phyloP scores from a whole-genome alignment of 2,329 filamentous ascomycete genomes.

The Scleromitrula shiraiana region DNA sequence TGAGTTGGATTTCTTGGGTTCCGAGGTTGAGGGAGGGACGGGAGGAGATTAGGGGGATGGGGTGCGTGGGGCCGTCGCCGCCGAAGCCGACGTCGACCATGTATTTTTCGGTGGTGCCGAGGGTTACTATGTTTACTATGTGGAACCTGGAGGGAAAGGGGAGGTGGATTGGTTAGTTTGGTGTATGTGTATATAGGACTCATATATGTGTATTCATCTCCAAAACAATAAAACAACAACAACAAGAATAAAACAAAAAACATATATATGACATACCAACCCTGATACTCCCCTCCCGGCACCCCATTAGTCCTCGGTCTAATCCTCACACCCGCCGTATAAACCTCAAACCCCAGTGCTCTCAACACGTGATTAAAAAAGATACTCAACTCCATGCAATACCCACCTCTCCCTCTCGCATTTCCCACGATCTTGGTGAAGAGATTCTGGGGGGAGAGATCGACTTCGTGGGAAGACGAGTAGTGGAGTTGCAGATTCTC shows the following conservation, averaged over 20 bases:
- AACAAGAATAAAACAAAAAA: no score
- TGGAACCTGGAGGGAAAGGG: constrained; percentile 40
- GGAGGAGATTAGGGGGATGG: constrained; percentile 43
- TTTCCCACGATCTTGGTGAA: constrained; percentile 24
- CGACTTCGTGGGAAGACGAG: constrained; percentile 14
- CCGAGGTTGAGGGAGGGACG: constrained; percentile 36
- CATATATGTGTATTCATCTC: no score
- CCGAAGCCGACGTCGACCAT: constrained; percentile 58
- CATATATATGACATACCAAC: constrained; percentile 18
- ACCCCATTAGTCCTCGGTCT: constrained; percentile 19
- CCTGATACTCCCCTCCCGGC: constrained; percentile 20
- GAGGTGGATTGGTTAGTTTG: no score
- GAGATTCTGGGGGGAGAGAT: constrained; percentile 20
- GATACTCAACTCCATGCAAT: constrained; percentile 52
- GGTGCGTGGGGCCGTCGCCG: constrained; percentile 49
- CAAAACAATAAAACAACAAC: no score
- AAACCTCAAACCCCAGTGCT: constrained; percentile 45
- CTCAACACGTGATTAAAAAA: constrained; percentile 46
- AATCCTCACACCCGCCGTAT: constrained; percentile 40
- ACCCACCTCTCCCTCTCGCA: constrained; percentile 41
- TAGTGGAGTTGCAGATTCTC: constrained; percentile 26
- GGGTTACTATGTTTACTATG: constrained; percentile 52
- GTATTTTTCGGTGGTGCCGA: constrained; percentile 40
- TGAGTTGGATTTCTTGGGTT: constrained; percentile 47
- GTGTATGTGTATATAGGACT: not conserved